Evolutionary conservation across 257 asterid species (phyloP).

Genomic region (Cynanchum wilfordii): DNA sequence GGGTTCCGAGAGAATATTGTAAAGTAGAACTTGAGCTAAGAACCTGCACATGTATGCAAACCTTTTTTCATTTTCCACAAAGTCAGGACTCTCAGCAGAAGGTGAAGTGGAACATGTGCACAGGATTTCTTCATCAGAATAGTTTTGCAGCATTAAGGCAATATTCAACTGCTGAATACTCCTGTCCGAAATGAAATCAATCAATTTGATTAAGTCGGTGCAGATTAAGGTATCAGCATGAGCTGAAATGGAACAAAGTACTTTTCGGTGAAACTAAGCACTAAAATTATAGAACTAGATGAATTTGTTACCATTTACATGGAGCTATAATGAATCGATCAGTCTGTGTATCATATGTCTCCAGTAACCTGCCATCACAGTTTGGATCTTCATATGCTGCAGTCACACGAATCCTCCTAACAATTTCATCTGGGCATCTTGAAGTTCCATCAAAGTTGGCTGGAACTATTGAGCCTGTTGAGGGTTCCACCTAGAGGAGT

Average conservation of each 20-base stretch:
- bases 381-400: slow-evolving; percentile 61
- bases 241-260: neutral
- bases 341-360: slow-evolving; percentile 58
- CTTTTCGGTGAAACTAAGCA: neutral
- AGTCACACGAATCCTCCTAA: slow-evolving; percentile 71
- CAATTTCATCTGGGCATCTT: slow-evolving; percentile 84
- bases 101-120: slow-evolving; percentile 85
- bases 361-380: slow-evolving; percentile 61
- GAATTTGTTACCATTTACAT: slow-evolving; percentile 55
- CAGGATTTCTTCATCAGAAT: slow-evolving; percentile 68
- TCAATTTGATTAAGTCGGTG: neutral
- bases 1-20: neutral
- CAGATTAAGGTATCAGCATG: neutral
- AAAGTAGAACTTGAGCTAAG: neutral
- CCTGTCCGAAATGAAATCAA: slow-evolving; percentile 36
- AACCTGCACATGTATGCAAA: slow-evolving; percentile 12
- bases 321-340: slow-evolving; percentile 72
- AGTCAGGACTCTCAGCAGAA: slow-evolving; percentile 72
- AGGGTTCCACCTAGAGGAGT: slow-evolving; percentile 53
- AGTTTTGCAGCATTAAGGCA: slow-evolving; percentile 49
- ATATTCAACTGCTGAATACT: slow-evolving; percentile 33
- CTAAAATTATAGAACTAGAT: neutral
- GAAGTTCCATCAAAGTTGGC: slow-evolving; percentile 64
- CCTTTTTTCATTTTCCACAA: slow-evolving; percentile 71
- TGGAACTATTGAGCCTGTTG: slow-evolving; percentile 62